Percentiles rank a stretch among this genome's conserved stretches.
phyloP scores from a whole-genome alignment of 257 asterid genomes.

The Primulina tabacum region DNA sequence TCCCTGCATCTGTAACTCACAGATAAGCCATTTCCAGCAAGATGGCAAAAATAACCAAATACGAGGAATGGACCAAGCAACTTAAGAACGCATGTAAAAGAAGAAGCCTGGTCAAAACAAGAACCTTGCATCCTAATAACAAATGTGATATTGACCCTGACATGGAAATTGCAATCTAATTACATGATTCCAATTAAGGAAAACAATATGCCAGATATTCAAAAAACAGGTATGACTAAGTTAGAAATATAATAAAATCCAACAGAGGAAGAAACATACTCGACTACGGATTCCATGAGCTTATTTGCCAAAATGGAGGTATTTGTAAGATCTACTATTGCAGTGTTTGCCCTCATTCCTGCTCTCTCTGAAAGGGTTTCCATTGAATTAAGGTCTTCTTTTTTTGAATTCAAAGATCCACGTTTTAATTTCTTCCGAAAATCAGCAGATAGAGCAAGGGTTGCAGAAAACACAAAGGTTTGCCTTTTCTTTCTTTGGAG shows the following conservation, averaged over 20 bases:
- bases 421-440: conserved; percentile 87
- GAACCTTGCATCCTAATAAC: neutral
- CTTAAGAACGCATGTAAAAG: neutral
- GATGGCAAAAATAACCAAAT: conserved; percentile 3
- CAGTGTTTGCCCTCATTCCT: conserved; percentile 86
- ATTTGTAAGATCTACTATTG: conserved; percentile 83
- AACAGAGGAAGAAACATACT: conserved; percentile 49
- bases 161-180: neutral
- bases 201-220: neutral
- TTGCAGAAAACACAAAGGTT: conserved; percentile 95
- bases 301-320: conserved; percentile 78
- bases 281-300: conserved; percentile 82
- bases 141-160: neutral
- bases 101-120: conserved; percentile 18
- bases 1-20: conserved; percentile 70
- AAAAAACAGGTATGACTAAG: neutral
- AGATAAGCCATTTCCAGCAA: conserved; percentile 22
- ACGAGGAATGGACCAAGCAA: conserved; percentile 1
- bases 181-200: too few species aligned
- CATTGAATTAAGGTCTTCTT: conserved; percentile 69
- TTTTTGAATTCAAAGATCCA: conserved; percentile 54
- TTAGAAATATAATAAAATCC: conserved; percentile 6
- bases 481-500: conserved; percentile 86
- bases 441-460: conserved; percentile 88
- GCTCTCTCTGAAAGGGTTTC: conserved; percentile 90